Percentiles rank a stretch among this genome's conserved stretches.
Conservation (phyloP, 371 early-diverging fungal species). For the Dichotomocladium elegans region DNA sequence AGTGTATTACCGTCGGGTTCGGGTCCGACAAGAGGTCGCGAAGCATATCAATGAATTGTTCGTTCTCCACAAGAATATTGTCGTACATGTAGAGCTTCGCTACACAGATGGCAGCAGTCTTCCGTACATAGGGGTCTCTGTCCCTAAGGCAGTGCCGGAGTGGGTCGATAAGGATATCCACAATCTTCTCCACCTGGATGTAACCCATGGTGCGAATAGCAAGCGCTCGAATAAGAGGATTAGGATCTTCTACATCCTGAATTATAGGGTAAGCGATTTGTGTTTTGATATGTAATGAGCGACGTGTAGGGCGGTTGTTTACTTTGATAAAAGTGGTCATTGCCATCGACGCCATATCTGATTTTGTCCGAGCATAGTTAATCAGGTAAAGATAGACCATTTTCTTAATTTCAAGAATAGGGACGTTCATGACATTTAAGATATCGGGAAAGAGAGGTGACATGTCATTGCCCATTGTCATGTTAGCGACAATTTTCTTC, state of each 20-base stretch:
- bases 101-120: slow-evolving; percentile 73
- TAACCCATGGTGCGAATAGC: slow-evolving; percentile 98
- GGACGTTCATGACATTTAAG: slow-evolving; percentile 53
- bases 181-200: slow-evolving; percentile 91
- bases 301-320: too few species aligned
- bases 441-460: slow-evolving; percentile 78
- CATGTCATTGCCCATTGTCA: slow-evolving; percentile 99
- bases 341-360: slow-evolving; percentile 95
- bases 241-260: slow-evolving; percentile 92
- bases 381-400: slow-evolving; percentile 89
- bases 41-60: slow-evolving; percentile 75
- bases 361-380: slow-evolving; percentile 94
- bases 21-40: slow-evolving; percentile 88
- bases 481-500: slow-evolving; percentile 96
- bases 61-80: slow-evolving; percentile 20
- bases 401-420: slow-evolving; percentile 70
- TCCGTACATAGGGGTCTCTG: slow-evolving; percentile 72
- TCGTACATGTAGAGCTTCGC: slow-evolving; percentile 73
- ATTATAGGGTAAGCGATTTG: background rate
- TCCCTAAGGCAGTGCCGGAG: slow-evolving; percentile 81
- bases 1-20: slow-evolving; percentile 81
- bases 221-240: slow-evolving; percentile 92
- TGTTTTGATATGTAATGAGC: too few species aligned
- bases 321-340: slow-evolving; percentile 97
- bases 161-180: slow-evolving; percentile 81